These are phyloP conservation scores for Cyberlindnera mississippiensis DNA, from an alignment of 805 yeast genomes.

Conservation along the genomic window DNA sequence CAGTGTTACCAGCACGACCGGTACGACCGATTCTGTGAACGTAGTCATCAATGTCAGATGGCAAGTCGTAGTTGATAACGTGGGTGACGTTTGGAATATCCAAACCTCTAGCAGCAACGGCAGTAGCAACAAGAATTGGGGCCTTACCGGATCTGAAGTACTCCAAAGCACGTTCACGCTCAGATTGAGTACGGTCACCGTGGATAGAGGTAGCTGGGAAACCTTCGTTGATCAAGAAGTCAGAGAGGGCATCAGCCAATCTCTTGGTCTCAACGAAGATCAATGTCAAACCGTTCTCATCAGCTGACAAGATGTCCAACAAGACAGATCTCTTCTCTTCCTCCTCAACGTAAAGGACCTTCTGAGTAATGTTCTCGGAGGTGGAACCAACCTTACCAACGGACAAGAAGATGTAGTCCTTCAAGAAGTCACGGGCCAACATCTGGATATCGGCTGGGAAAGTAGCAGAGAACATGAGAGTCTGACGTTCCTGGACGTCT, in stretches of 20 bases:
- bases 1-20: constrained; percentile 99
- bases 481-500: constrained; percentile 83
- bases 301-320: constrained; percentile 79
- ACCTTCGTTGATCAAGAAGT: constrained; percentile 80
- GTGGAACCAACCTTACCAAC: constrained; percentile 99
- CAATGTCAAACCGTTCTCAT: constrained; percentile 81
- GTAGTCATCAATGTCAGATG: constrained; percentile 95
- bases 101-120: constrained; percentile 99
- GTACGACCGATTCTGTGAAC: constrained; percentile 99
- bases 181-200: constrained; percentile 97
- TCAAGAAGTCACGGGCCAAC: constrained; percentile 95
- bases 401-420: constrained; percentile 90
- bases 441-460: constrained; percentile 97
- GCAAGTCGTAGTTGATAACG: constrained; percentile 95
- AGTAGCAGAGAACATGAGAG: constrained; percentile 98
- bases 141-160: constrained; percentile 90
- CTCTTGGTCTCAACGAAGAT: constrained; percentile 98
- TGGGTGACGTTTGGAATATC: constrained; percentile 99
- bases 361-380: constrained; percentile 96
- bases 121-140: constrained; percentile 96
- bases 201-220: constrained; percentile 98
- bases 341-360: constrained; percentile 86
- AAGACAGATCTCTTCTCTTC: constrained; percentile 88
- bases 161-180: constrained; percentile 96
- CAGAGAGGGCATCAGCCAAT: constrained; percentile 95